A percentile compares a stretch with the other conserved stretches of the same genome.
phyloP scores from a whole-genome alignment of 2,329 filamentous ascomycete species.

The Aspergillus phoenicis region DNA sequence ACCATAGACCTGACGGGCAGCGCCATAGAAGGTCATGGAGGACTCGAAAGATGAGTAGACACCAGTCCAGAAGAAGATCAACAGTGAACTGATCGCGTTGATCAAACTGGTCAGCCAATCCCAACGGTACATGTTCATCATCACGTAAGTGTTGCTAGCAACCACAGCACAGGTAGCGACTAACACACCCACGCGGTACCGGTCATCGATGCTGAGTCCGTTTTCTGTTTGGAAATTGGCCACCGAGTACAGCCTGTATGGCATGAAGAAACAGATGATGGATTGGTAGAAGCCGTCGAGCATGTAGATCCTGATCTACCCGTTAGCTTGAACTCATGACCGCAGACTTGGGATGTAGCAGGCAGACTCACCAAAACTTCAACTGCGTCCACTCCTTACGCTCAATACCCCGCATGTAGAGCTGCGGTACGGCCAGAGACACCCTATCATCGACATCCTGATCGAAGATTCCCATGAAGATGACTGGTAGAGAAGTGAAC shows the following conservation, averaged over 20 bases:
- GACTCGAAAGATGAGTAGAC: constrained; percentile 7
- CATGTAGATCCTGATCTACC: constrained; percentile 7
- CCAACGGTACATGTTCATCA: constrained; percentile 12
- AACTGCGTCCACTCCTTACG: constrained; percentile 10
- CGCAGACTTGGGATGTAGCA: not conserved
- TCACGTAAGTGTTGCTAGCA: constrained; percentile 8
- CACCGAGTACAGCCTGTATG: not conserved
- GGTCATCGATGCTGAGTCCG: constrained; percentile 4
- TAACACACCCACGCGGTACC: constrained; percentile 5
- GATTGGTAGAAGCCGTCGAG: constrained; percentile 8
- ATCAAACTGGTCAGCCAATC: constrained; percentile 5
- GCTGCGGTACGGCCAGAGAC: constrained; percentile 7
- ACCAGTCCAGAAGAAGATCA: constrained; percentile 11
- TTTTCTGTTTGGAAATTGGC: constrained; percentile 11
- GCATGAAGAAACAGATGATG: constrained; percentile 10
- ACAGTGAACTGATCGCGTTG: constrained; percentile 6
- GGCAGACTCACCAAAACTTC: constrained; percentile 5
- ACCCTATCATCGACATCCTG: constrained; percentile 10
- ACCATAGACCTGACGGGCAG: constrained; percentile 2
- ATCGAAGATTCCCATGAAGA: constrained; percentile 10
- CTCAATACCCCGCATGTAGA: constrained; percentile 11
- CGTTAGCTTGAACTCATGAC: not conserved
- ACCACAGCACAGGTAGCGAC: constrained; percentile 9
- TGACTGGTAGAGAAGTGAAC: constrained; percentile 6
- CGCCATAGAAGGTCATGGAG: not conserved